Percentiles rank a stretch among this genome's conserved stretches.
These are phyloP conservation scores for Chlamydomonas sp. DNA, from an alignment of 139 green algal genomes.

Conservation along the genomic window DNA sequence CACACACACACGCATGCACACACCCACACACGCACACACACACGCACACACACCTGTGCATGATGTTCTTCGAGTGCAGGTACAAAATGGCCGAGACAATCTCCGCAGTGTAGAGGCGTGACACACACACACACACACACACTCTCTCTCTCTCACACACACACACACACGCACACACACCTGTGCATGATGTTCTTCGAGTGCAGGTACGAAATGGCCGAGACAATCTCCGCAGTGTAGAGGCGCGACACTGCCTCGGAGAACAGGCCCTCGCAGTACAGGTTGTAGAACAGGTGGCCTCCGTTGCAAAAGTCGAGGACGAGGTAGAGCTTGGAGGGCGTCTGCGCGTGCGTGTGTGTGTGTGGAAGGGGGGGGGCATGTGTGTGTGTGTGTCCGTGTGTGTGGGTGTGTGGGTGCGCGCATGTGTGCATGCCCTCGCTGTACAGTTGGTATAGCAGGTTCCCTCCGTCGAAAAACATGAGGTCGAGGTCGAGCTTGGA, in stretches of 20 bases:
- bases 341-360: slow-evolving; percentile 79
- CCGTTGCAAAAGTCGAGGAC: slow-evolving; percentile 98
- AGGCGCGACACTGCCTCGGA: slow-evolving; percentile 78
- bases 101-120: slow-evolving; percentile 89
- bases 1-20: too few species aligned
- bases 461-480: slow-evolving; percentile 95
- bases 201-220: slow-evolving; percentile 88
- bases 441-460: slow-evolving; percentile 98
- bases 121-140: slow-evolving; percentile 41
- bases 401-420: too few species aligned
- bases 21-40: not conserved
- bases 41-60: too few species aligned
- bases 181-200: slow-evolving; percentile 72
- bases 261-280: slow-evolving; percentile 84
- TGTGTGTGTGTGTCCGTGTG: too few species aligned
- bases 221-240: slow-evolving; percentile 92
- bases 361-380: not conserved
- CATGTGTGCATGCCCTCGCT: slow-evolving; percentile 7
- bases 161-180: too few species aligned
- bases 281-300: slow-evolving; percentile 96
- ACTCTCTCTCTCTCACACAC: not conserved
- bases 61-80: slow-evolving; percentile 78
- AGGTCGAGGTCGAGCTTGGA: slow-evolving; percentile 96
- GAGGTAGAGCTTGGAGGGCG: slow-evolving; percentile 90
- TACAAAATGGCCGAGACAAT: slow-evolving; percentile 87